Evolutionary conservation across 495 filamentous ascomycete genomes (phyloP).

Genomic region (Pyronema domesticum): DNA sequence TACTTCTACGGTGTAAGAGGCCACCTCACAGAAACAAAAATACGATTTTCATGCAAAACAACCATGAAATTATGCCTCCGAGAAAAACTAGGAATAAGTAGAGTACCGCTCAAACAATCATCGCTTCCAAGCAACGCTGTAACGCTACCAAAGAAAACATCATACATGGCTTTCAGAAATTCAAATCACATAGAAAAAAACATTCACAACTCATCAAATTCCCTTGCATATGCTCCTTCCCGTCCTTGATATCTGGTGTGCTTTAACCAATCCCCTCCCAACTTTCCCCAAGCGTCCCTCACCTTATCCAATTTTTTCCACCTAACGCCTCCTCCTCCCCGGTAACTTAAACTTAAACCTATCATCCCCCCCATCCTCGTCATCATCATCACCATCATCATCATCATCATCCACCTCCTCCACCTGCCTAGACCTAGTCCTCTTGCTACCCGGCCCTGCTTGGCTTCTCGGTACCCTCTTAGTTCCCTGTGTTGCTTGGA

Average conservation of each 20-base stretch:
- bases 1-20: too few species aligned
- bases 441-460: slow-evolving; percentile 9
- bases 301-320: neutral
- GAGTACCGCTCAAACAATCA: too few species aligned
- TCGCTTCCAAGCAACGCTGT: too few species aligned
- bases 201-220: neutral
- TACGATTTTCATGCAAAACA: too few species aligned
- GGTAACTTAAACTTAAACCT: slow-evolving; percentile 3
- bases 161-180: too few species aligned
- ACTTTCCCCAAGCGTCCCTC: neutral
- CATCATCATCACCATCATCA: slow-evolving; percentile 9
- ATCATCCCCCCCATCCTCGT: neutral
- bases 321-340: neutral
- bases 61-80: too few species aligned
- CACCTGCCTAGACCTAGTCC: slow-evolving; percentile 9
- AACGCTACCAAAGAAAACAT: too few species aligned
- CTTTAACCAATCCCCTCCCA: neutral
- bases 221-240: neutral
- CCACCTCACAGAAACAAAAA: too few species aligned
- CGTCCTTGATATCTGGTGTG: neutral
- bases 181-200: too few species aligned
- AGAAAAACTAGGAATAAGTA: too few species aligned
- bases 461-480: slow-evolving; percentile 11
- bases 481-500: slow-evolving; percentile 15
- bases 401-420: slow-evolving; percentile 16